A percentile compares a stretch with the other conserved stretches of the same genome.
phyloP scores from a whole-genome alignment of 2,329 filamentous ascomycete genomes.

The Incumbomyces lentus region DNA sequence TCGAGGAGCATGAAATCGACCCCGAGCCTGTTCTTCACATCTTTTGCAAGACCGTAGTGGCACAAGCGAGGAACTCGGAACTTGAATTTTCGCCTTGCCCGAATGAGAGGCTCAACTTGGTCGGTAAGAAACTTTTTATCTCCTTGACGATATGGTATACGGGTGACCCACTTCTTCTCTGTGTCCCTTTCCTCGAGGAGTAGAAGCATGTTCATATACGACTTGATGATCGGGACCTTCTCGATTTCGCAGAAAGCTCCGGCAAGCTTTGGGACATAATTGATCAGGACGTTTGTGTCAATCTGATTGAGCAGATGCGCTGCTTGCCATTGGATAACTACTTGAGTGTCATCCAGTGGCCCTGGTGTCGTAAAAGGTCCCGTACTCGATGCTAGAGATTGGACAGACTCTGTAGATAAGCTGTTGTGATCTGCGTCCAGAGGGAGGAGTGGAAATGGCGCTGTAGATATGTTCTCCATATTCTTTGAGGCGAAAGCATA shows the following conservation, averaged over 20 bases:
- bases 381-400: not conserved
- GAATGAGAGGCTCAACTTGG: constrained; percentile 4
- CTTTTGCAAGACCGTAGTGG: constrained; percentile 1
- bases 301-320: not conserved
- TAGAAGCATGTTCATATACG: not conserved
- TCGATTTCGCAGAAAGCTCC: not conserved
- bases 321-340: not conserved
- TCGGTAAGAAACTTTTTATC: not conserved
- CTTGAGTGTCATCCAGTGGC: not conserved
- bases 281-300: not conserved
- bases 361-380: not conserved
- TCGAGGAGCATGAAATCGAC: constrained; percentile 3
- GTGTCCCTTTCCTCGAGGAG: not conserved
- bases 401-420: not conserved
- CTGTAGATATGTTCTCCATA: not conserved
- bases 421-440: not conserved
- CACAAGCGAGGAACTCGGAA: not conserved
- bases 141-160: constrained; percentile 1
- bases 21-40: not conserved
- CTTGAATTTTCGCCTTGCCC: not conserved
- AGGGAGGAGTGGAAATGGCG: not conserved
- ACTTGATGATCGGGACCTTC: not conserved
- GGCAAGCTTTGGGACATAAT: not conserved
- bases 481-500: not conserved
- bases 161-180: not conserved